phyloP scores from a whole-genome alignment of 1,284 basidiomycete species.

The Ustilago crameri region DNA sequence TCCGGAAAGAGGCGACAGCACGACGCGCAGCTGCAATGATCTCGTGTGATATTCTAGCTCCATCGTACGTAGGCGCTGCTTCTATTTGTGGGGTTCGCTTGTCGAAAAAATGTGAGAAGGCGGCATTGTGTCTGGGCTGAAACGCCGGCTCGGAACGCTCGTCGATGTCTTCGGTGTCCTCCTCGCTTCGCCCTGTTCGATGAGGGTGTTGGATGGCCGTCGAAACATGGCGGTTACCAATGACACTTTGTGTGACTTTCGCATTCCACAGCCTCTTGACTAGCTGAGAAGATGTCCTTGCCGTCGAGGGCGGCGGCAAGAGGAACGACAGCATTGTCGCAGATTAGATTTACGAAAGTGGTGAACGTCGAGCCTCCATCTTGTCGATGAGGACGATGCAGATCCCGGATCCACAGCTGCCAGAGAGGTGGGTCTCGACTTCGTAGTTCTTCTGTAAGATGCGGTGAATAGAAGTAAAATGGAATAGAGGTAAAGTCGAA shows the following conservation, averaged over 20 bases:
- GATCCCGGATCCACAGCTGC: background rate
- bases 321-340: constrained; percentile 24
- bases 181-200: background rate
- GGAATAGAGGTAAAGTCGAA: too few species aligned
- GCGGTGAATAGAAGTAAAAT: too few species aligned
- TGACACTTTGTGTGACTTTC: background rate
- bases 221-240: background rate
- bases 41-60: constrained; percentile 15
- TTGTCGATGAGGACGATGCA: background rate
- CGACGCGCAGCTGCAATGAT: constrained; percentile 14
- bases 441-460: too few species aligned
- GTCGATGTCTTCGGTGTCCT: constrained; percentile 2
- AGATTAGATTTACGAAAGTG: background rate
- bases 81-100: background rate
- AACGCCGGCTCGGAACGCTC: background rate
- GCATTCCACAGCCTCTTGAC: background rate
- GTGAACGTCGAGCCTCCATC: constrained; percentile 9
- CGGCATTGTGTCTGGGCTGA: background rate
- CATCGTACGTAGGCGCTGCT: background rate
- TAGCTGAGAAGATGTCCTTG: constrained; percentile 9
- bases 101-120: constrained; percentile 41
- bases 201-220: background rate
- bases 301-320: constrained; percentile 2
- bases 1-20: constrained; percentile 14
- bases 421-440: background rate